Evolutionary conservation across 257 asterid genomes (phyloP).

Genomic region (Avicennia marina): DNA sequence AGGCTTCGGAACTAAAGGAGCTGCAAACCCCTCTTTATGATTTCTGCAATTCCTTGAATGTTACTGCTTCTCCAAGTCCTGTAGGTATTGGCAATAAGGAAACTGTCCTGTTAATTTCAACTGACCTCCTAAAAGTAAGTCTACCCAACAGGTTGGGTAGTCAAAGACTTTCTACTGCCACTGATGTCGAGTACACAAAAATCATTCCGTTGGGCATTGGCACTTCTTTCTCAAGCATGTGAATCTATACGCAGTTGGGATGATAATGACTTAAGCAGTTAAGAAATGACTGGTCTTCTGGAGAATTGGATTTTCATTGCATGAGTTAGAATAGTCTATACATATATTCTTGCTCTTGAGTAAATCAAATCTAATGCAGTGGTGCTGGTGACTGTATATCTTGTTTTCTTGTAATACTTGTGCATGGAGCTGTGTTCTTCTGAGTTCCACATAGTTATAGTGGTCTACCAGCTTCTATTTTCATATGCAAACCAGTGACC

Average conservation of each 20-base stretch:
- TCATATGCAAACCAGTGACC: slow-evolving; percentile 21
- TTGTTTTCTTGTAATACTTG: slow-evolving; percentile 21
- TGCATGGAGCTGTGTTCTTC: slow-evolving; percentile 27
- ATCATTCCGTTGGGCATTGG: slow-evolving; percentile 33
- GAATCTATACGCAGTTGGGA: slow-evolving; percentile 5
- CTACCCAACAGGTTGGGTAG: slow-evolving; percentile 63
- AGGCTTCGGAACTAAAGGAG: slow-evolving; percentile 90
- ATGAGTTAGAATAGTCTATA: slow-evolving; percentile 7
- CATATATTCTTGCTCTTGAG: slow-evolving; percentile 3
- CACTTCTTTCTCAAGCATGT: slow-evolving; percentile 7
- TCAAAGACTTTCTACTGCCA: slow-evolving; percentile 78
- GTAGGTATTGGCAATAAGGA: slow-evolving; percentile 67
- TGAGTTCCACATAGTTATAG: neutral
- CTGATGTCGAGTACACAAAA: slow-evolving; percentile 48
- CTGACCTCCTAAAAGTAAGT: slow-evolving; percentile 88
- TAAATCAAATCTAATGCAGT: slow-evolving; percentile 8
- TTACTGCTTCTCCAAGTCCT: slow-evolving; percentile 52
- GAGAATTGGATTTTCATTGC: slow-evolving; percentile 5
- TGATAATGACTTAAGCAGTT: neutral
- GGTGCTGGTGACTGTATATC: slow-evolving; percentile 10
- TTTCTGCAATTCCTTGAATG: slow-evolving; percentile 77
- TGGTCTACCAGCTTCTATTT: slow-evolving; percentile 15
- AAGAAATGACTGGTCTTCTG: slow-evolving; percentile 9
- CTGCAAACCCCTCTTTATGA: slow-evolving; percentile 92
- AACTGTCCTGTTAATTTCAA: slow-evolving; percentile 60